Evolutionary conservation across 2,329 filamentous ascomycete species (phyloP), one percentile per base, ranked within the genome.

Genomic region (Trichophyton benhamiae): DNA sequence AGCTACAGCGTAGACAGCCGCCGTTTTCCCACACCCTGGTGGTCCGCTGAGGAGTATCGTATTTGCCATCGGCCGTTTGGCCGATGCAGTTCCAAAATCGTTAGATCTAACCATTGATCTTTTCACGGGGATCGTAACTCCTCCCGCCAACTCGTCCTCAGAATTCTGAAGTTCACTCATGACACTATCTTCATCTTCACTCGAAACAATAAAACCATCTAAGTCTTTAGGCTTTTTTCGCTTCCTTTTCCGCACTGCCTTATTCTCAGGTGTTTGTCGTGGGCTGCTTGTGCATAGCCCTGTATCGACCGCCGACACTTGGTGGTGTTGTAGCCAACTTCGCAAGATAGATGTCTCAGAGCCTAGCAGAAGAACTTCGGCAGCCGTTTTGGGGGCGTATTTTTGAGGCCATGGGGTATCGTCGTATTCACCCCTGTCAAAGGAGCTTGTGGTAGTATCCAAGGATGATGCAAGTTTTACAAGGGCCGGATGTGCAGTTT

Each of bases 1-100:
- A 3, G 94, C 92, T 48, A 91, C 87, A 3, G 94, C 94, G 72
- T 95, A 91, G 0, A 96, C 87, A 1, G 91, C 85, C 4, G 95
- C 91, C 11, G 91, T 95, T 76, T 99, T 99, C 2, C 94, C 95
- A 70, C 87, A 92, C 0, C 94, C 94, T 66, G 88, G 81, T 2
- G 92, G 90, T 0, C 94, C 94, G 68, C 90, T 96, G 36, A 99
- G 79, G 6, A 99, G 77, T n/a, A 96, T 83, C 0, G 87, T 83
- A 73, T 96, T 78, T 44, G 87, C 72, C 1, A 86, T 79, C 9
- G 82, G 83, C 71, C 76, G 83, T 55, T 65, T 30, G 61, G 59
- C 64, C 63, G 57, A 62, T 59, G 57, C 64, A 77, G 67, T 77
- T 13, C 65, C 68, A 22, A 72, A 65, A 41, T 73, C 72, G n/a